phyloP scores from a whole-genome alignment of 2,329 filamentous ascomycete species.

The Fusarium sterilihyphosum region DNA sequence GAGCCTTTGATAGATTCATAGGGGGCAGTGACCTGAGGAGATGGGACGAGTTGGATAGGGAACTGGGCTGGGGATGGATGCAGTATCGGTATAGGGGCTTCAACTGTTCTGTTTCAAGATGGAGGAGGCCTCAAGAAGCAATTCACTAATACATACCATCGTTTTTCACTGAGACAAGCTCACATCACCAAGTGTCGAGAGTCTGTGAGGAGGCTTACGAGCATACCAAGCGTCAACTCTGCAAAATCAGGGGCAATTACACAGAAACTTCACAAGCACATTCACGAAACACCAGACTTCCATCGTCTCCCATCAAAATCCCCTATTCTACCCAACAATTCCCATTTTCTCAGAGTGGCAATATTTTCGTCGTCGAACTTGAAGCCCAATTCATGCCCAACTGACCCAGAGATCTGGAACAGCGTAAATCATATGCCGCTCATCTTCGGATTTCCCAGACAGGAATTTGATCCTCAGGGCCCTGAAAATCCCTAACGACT shows the following conservation, averaged over 20 bases:
- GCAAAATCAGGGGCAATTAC: constrained; percentile 8
- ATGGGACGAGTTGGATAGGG: background rate
- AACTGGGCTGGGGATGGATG: background rate
- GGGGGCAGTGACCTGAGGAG: background rate
- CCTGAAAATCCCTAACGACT: background rate
- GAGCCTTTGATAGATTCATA: constrained; percentile 46
- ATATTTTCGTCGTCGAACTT: background rate
- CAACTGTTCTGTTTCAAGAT: background rate
- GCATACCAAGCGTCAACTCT: background rate
- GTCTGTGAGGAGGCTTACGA: background rate
- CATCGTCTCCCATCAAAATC: background rate
- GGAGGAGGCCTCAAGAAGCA: constrained; percentile 17
- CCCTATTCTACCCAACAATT: background rate
- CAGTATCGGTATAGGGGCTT: constrained; percentile 10
- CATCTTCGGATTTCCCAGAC: constrained; percentile 18
- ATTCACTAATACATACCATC: constrained; percentile 24
- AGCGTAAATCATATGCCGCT: constrained; percentile 11
- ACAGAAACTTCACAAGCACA: background rate
- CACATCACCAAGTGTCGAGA: background rate
- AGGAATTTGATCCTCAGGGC: constrained; percentile 29
- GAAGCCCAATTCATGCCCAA: constrained; percentile 29
- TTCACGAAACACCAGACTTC: background rate
- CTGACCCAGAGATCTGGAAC: constrained; percentile 29
- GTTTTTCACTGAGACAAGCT: background rate
- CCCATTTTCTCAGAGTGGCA: background rate